These are phyloP conservation scores for Tephrocybe sp. DNA, from an alignment of 768 basidiomycete species.

Conservation along the genomic window DNA sequence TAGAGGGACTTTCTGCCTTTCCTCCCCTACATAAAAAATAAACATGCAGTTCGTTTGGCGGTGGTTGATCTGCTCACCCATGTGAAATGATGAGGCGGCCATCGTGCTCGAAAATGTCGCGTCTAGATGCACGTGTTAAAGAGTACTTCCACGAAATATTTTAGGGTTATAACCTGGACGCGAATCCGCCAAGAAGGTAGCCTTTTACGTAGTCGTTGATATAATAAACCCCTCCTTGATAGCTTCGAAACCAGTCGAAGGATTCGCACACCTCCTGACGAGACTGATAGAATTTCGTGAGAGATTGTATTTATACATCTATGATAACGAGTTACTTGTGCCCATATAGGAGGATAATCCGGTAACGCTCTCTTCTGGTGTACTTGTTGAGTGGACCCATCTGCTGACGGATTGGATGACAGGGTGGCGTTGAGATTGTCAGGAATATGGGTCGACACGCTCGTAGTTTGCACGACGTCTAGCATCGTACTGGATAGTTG, in stretches of 20 bases:
- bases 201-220: constrained; percentile 60
- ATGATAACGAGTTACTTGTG: constrained; percentile 27
- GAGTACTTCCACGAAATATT: background rate
- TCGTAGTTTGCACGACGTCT: too few species aligned
- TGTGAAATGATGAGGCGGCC: constrained; percentile 81
- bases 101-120: constrained; percentile 61
- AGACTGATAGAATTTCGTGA: constrained; percentile 41
- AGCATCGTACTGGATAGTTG: too few species aligned
- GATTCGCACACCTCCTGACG: constrained; percentile 85
- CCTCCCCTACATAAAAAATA: constrained; percentile 43
- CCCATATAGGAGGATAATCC: constrained; percentile 40
- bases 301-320: background rate
- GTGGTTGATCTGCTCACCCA: constrained; percentile 48
- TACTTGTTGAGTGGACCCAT: background rate
- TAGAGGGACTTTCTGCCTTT: constrained; percentile 56
- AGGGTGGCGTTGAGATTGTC: background rate
- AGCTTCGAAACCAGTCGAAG: constrained; percentile 70
- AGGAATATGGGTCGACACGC: too few species aligned
- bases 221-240: constrained; percentile 80
- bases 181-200: constrained; percentile 72
- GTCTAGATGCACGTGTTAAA: constrained; percentile 37
- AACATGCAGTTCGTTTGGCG: background rate
- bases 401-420: background rate
- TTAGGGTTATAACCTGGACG: constrained; percentile 48
- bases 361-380: constrained; percentile 21